phyloP scores from a whole-genome alignment of 1,284 basidiomycete species.

The Ustanciosporium gigantosporum region DNA sequence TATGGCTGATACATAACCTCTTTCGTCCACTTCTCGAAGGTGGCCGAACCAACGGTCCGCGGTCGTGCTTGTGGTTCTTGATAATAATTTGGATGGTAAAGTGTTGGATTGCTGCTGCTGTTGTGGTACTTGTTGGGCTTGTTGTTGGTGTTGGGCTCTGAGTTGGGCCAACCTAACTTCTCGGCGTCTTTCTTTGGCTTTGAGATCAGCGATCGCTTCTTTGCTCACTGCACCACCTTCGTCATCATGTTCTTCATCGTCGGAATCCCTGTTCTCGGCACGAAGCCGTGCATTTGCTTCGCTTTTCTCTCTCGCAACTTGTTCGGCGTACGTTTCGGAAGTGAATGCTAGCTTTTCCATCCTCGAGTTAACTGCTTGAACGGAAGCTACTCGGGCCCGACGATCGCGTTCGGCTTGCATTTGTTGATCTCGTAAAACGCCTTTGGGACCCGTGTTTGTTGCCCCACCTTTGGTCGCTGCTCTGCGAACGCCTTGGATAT shows the following conservation, averaged over 20 bases:
- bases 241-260: conserved; percentile 8
- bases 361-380: conserved; percentile 21
- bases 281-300: conserved; percentile 8
- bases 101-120: background rate
- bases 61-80: background rate
- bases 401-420: conserved; percentile 14
- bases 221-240: conserved; percentile 6
- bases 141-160: conserved; percentile 5
- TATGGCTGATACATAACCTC: conserved; percentile 46
- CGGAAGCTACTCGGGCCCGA: conserved; percentile 4
- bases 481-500: conserved; percentile 10
- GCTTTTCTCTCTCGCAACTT: conserved; percentile 16
- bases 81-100: too few relatives aligned
- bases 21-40: conserved; percentile 46
- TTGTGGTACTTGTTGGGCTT: background rate
- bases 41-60: conserved; percentile 45
- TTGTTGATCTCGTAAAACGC: conserved; percentile 41
- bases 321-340: conserved; percentile 35
- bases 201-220: conserved; percentile 30
- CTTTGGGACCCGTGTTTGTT: conserved; percentile 48
- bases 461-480: conserved; percentile 24
- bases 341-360: conserved; percentile 31
- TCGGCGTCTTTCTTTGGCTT: conserved; percentile 29
- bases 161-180: conserved; percentile 39
- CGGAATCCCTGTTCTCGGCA: conserved; percentile 5